Evolutionary conservation across 2,329 filamentous ascomycete genomes (phyloP).

Genomic region (Diplodia mutila): DNA sequence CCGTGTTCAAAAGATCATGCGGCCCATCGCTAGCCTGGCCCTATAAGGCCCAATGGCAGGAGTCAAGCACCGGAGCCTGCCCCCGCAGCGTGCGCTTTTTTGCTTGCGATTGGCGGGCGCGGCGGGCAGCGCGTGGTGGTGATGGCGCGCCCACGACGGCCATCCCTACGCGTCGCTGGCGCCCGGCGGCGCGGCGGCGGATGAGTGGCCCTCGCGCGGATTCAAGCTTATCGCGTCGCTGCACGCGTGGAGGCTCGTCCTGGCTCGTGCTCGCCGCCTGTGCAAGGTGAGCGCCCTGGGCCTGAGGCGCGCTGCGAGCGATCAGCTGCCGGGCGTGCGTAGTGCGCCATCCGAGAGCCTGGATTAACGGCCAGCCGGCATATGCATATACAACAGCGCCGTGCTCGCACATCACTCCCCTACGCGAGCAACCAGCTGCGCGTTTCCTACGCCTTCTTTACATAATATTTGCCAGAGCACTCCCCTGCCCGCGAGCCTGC

Average conservation of each 20-base stretch:
- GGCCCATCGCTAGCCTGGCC: constrained; percentile 33
- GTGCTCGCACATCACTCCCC: neutral
- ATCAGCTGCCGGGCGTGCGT: constrained; percentile 21
- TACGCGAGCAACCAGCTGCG: neutral
- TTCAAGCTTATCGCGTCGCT: constrained; percentile 24
- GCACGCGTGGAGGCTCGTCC: constrained; percentile 20
- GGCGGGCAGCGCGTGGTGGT: constrained; percentile 14
- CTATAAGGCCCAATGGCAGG: constrained; percentile 28
- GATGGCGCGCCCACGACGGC: constrained; percentile 15
- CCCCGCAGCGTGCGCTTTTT: constrained; percentile 12
- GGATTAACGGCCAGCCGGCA: constrained; percentile 19
- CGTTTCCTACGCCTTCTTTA: constrained; percentile 16
- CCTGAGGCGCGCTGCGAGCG: constrained; percentile 12
- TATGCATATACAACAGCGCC: constrained; percentile 21
- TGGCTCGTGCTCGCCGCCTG: constrained; percentile 15
- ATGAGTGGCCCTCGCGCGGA: constrained; percentile 13
- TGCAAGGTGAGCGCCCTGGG: constrained; percentile 4
- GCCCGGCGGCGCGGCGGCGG: constrained; percentile 15
- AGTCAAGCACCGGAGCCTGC: constrained; percentile 12
- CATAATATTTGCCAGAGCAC: constrained; percentile 6
- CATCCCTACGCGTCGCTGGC: constrained; percentile 11
- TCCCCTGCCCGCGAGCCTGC: neutral
- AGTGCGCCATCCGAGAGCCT: constrained; percentile 19
- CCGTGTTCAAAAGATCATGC: constrained; percentile 47
- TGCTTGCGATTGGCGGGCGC: constrained; percentile 9